These are phyloP conservation scores for Solanum okadae DNA, from an alignment of 257 asterid species.

Conservation along the genomic window DNA sequence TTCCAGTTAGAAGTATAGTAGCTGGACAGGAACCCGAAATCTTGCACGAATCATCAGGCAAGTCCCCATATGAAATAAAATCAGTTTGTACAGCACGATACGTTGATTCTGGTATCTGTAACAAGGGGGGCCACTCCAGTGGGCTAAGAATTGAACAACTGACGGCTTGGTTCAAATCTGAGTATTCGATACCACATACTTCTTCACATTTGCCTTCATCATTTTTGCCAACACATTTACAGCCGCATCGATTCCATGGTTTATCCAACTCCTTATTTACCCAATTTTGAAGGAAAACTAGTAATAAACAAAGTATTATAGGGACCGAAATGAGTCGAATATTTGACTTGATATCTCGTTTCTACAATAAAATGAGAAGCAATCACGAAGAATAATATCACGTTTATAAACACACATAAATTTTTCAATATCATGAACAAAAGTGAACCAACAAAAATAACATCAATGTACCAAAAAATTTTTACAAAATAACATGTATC, in stretches of 20 bases:
- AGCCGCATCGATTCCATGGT: neutral
- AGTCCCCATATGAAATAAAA: neutral
- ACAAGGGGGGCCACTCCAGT: neutral
- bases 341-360: neutral
- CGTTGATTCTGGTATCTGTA: neutral
- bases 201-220: neutral
- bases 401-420: neutral
- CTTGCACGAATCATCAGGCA: neutral
- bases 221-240: neutral
- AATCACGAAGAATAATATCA: neutral
- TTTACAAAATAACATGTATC: too few relatives aligned
- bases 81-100: neutral
- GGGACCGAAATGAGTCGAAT: neutral
- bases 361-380: neutral
- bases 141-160: neutral
- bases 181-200: neutral
- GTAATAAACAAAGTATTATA: neutral
- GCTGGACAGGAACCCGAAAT: neutral
- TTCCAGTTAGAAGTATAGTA: neutral
- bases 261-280: neutral
- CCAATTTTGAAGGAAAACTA: neutral
- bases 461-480: neutral
- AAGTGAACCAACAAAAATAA: neutral
- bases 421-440: neutral
- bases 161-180: neutral